phyloP scores from a whole-genome alignment of 179 eudicot genomes.

The Heliamphora pulchella region DNA sequence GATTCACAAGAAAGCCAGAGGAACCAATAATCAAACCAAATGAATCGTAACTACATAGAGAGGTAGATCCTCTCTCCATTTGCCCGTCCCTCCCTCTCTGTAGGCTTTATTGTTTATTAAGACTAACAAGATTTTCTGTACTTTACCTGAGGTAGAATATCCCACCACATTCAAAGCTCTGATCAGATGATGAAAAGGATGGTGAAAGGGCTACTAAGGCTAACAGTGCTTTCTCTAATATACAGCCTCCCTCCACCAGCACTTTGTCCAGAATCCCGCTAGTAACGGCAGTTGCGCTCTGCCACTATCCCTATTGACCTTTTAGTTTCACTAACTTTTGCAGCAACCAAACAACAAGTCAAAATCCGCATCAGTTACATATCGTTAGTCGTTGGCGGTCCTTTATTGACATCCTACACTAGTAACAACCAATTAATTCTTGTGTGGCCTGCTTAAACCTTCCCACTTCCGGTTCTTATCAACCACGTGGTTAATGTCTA shows the following conservation, averaged over 20 bases:
- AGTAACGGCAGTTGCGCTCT: background rate
- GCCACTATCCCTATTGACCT: no score
- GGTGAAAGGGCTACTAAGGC: background rate
- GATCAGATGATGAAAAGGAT: background rate
- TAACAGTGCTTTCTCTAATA: background rate
- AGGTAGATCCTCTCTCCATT: background rate
- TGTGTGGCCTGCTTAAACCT: background rate
- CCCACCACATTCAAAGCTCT: constrained; percentile 5
- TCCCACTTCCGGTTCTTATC: background rate
- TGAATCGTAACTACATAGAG: background rate
- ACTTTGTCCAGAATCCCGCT: background rate
- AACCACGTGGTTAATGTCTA: background rate
- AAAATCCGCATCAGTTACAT: background rate
- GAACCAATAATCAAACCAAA: background rate
- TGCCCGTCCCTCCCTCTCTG: background rate
- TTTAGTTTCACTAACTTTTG: background rate
- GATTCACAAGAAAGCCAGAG: background rate
- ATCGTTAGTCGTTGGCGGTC: background rate
- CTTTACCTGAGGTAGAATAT: background rate
- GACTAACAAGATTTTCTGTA: background rate
- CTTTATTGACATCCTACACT: background rate
- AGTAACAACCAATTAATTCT: background rate
- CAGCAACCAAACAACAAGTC: background rate
- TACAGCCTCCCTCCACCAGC: background rate
- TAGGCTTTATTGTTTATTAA: background rate